These are phyloP conservation scores for Candida cerambycidarum DNA, from an alignment of 805 yeast species.

Conservation along the genomic window DNA sequence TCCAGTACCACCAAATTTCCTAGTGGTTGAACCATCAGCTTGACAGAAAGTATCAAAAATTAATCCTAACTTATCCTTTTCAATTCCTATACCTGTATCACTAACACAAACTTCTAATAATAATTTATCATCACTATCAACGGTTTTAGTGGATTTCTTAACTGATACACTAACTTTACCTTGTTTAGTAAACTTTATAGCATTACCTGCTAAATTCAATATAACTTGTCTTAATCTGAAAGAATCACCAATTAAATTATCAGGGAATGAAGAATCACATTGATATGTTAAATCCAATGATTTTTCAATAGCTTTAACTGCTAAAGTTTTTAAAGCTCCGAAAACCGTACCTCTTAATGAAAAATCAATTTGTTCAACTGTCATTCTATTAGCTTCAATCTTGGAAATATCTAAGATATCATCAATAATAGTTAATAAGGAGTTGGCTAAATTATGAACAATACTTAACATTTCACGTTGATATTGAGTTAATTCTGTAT, in stretches of 20 bases:
- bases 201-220: slow-evolving; percentile 83
- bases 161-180: slow-evolving; percentile 82
- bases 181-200: slow-evolving; percentile 79
- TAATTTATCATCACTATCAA: slow-evolving; percentile 43
- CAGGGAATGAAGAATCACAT: slow-evolving; percentile 86
- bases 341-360: slow-evolving; percentile 84
- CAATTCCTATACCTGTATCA: slow-evolving; percentile 90
- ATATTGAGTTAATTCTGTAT: slow-evolving; percentile 85
- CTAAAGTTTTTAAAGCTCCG: slow-evolving; percentile 85
- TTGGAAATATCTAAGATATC: slow-evolving; percentile 90
- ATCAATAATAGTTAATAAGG: slow-evolving; percentile 81
- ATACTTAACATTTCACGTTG: slow-evolving; percentile 90
- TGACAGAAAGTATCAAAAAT: slow-evolving; percentile 90
- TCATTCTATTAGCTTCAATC: slow-evolving; percentile 92
- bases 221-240: slow-evolving; percentile 86
- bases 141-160: slow-evolving; percentile 45
- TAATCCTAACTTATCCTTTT: slow-evolving; percentile 77
- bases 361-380: slow-evolving; percentile 85
- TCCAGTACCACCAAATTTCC: slow-evolving; percentile 93
- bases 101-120: slow-evolving; percentile 79
- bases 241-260: slow-evolving; percentile 82
- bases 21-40: slow-evolving; percentile 91
- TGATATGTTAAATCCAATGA: slow-evolving; percentile 77
- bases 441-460: slow-evolving; percentile 84
- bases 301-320: slow-evolving; percentile 86